Percentiles rank a stretch among this genome's conserved stretches.
Evolutionary conservation across 2,329 filamentous ascomycete species (phyloP).

Genomic region (Trichoderma sp.): DNA sequence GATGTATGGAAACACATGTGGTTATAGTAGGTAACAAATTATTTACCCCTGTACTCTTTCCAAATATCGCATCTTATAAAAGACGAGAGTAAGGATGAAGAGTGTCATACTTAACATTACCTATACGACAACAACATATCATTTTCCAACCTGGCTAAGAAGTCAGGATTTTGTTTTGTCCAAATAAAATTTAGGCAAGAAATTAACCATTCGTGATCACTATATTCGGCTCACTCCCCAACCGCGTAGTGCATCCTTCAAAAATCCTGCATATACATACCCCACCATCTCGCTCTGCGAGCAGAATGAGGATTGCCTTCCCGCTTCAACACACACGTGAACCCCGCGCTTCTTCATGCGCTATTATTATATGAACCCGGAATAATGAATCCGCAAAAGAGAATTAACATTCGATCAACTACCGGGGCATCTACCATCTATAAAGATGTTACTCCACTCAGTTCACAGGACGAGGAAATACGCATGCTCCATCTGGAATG

Average conservation of each 20-base stretch:
- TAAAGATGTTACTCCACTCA: neutral
- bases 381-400: neutral
- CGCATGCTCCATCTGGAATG: neutral
- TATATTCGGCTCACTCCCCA: neutral
- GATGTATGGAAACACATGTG: neutral
- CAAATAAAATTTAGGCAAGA: neutral
- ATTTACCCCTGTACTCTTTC: neutral
- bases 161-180: neutral
- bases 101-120: neutral
- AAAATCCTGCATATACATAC: neutral
- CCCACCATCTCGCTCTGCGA: neutral
- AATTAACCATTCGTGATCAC: neutral
- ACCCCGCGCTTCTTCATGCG: neutral
- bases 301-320: neutral
- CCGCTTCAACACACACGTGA: neutral
- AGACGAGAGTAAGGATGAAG: neutral
- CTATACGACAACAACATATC: neutral
- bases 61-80: neutral
- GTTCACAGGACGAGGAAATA: neutral
- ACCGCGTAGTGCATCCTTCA: neutral
- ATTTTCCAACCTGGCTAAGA: neutral
- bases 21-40: neutral
- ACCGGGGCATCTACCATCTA: neutral
- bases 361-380: neutral
- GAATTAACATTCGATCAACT: neutral